These are phyloP conservation scores for Penicillium sp. DNA, from an alignment of 2,329 filamentous ascomycete species.

Conservation along the genomic window DNA sequence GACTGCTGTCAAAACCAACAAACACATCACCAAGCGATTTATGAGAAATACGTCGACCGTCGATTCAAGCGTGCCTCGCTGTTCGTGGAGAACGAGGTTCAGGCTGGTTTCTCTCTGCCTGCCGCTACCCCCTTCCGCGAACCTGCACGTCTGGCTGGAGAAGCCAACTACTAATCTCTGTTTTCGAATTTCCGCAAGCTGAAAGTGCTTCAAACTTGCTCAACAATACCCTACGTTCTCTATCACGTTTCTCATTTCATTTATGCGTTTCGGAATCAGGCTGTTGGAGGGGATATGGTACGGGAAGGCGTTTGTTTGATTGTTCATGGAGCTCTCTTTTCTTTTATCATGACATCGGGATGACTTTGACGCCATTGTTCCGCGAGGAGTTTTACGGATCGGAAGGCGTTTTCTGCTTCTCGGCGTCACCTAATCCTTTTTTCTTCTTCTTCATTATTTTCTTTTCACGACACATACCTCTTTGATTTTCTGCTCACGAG, in stretches of 20 bases:
- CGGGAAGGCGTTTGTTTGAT: conserved; percentile 12
- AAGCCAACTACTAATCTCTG: conserved; percentile 16
- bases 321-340: neutral
- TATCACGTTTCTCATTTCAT: conserved; percentile 15
- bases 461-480: conserved; percentile 16
- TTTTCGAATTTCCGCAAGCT: conserved; percentile 6
- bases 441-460: conserved; percentile 7
- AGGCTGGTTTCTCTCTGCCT: conserved; percentile 58
- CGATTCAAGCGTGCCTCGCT: conserved; percentile 82
- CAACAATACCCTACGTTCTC: conserved; percentile 9
- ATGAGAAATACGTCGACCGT: conserved; percentile 86
- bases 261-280: conserved; percentile 12
- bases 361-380: conserved; percentile 23
- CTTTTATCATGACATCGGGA: conserved; percentile 15
- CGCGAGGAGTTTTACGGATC: conserved; percentile 14
- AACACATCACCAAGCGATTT: conserved; percentile 83
- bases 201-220: neutral
- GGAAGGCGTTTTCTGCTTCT: conserved; percentile 23
- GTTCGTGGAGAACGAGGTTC: conserved; percentile 75
- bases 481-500: conserved; percentile 11
- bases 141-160: conserved; percentile 14
- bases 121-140: conserved; percentile 20
- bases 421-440: conserved; percentile 12
- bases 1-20: conserved; percentile 82
- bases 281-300: conserved; percentile 15